These are phyloP conservation scores for Phylloporus rhodoxanthus DNA, from an alignment of 768 basidiomycete genomes.

Conservation along the genomic window DNA sequence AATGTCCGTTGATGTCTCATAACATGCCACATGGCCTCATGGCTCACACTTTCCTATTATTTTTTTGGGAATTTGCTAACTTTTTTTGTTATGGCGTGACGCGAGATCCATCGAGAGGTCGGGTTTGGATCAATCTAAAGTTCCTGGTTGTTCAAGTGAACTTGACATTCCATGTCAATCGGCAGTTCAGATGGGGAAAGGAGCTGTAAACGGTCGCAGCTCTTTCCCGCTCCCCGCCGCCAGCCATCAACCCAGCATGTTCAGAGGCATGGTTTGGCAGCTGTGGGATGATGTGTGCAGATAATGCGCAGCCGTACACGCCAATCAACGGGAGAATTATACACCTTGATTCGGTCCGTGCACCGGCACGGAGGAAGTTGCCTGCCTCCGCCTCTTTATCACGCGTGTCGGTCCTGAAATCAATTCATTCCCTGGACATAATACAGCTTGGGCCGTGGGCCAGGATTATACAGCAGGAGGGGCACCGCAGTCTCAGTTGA, in stretches of 20 bases:
- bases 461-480: neutral
- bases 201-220: neutral
- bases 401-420: neutral
- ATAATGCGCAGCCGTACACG: neutral
- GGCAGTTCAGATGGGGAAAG: neutral
- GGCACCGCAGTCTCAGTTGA: conserved; percentile 35
- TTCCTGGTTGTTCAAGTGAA: neutral
- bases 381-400: neutral
- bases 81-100: neutral
- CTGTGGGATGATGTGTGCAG: neutral
- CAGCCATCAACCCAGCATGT: neutral
- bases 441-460: neutral
- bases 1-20: neutral
- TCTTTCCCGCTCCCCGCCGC: neutral
- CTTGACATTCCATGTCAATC: neutral
- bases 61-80: neutral
- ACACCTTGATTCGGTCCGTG: neutral
- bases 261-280: neutral
- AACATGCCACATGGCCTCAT: neutral
- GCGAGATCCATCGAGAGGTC: neutral
- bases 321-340: neutral
- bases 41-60: neutral
- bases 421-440: neutral
- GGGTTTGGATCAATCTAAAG: neutral
- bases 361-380: neutral